These are phyloP conservation scores for Colletotrichum horii DNA, from an alignment of 2,329 filamentous ascomycete genomes.

Conservation along the genomic window DNA sequence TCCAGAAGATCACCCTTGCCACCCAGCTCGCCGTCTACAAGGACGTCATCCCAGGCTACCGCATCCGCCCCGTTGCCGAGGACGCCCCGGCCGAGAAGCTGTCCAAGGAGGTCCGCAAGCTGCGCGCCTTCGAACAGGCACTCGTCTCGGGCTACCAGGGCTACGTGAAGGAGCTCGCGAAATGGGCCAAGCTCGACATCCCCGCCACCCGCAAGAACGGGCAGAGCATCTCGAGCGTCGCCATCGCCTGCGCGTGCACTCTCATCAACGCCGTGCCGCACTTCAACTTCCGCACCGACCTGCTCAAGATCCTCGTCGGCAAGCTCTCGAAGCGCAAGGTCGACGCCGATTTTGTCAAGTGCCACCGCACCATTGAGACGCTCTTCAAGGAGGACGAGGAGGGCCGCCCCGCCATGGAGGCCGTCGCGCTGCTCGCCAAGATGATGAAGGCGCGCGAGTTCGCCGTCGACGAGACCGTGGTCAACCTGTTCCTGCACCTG, in stretches of 20 bases:
- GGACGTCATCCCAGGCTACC: slow-evolving; percentile 94
- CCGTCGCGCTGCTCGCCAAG: slow-evolving; percentile 82
- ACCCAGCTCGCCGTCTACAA: slow-evolving; percentile 92
- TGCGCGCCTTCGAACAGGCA: slow-evolving; percentile 86
- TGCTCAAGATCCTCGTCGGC: slow-evolving; percentile 85
- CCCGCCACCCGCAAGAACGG: slow-evolving; percentile 40
- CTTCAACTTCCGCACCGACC: slow-evolving; percentile 93
- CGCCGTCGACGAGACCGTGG: slow-evolving; percentile 79
- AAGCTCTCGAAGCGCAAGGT: slow-evolving; percentile 77
- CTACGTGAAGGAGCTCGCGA: slow-evolving; percentile 79
- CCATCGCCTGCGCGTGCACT: slow-evolving; percentile 84
- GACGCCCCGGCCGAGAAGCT: slow-evolving; percentile 79
- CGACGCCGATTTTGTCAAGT: slow-evolving; percentile 79
- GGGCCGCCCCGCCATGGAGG: slow-evolving; percentile 85
- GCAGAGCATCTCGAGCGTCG: slow-evolving; percentile 70
- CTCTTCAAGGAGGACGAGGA: slow-evolving; percentile 90
- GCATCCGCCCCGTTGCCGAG: slow-evolving; percentile 83
- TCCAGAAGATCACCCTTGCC: slow-evolving; percentile 85
- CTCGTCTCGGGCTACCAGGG: slow-evolving; percentile 84
- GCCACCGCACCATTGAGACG: slow-evolving; percentile 77
- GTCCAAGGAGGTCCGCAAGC: slow-evolving; percentile 86
- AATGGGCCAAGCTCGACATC: slow-evolving; percentile 65
- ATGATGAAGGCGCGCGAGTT: slow-evolving; percentile 95
- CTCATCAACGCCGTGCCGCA: slow-evolving; percentile 85
- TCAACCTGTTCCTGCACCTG: slow-evolving; percentile 91